A percentile compares a stretch with the other conserved stretches of the same genome.
These are phyloP conservation scores for Scleromitrula shiraiana DNA, from an alignment of 2,329 filamentous ascomycete species.

Conservation along the genomic window DNA sequence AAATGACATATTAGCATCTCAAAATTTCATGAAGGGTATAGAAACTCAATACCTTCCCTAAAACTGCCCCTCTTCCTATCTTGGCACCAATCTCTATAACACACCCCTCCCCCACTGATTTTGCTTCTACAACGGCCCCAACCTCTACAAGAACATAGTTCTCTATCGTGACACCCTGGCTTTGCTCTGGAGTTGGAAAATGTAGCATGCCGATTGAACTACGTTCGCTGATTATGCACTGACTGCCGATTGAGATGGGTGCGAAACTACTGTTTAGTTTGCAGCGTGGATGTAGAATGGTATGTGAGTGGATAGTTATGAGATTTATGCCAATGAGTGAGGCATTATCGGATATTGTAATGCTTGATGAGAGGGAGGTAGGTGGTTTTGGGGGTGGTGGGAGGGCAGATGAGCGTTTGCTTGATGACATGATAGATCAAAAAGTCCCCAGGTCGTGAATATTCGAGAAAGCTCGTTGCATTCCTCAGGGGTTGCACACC, in stretches of 20 bases:
- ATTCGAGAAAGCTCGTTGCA: not conserved
- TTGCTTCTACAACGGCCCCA: slow-evolving; percentile 49
- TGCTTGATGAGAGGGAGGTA: slow-evolving; percentile 50
- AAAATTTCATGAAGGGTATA: not conserved
- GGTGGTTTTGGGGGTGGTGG: slow-evolving; percentile 50
- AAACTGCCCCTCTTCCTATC: slow-evolving; percentile 50
- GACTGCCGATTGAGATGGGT: slow-evolving; percentile 71
- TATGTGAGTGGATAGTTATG: slow-evolving; percentile 70
- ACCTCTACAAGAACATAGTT: slow-evolving; percentile 57
- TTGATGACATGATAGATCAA: slow-evolving; percentile 23
- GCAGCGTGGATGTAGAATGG: slow-evolving; percentile 78
- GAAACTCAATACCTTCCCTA: slow-evolving; percentile 48
- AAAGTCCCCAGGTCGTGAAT: no score
- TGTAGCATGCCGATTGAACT: slow-evolving; percentile 45
- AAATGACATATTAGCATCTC: slow-evolving; percentile 12
- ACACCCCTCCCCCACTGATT: slow-evolving; percentile 42
- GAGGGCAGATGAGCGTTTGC: slow-evolving; percentile 38
- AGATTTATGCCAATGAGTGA: slow-evolving; percentile 63
- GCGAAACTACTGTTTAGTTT: slow-evolving; percentile 71
- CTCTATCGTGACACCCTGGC: slow-evolving; percentile 40
- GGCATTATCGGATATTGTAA: slow-evolving; percentile 56
- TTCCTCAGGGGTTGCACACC: not conserved
- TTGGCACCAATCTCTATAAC: slow-evolving; percentile 53
- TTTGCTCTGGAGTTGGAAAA: slow-evolving; percentile 16
- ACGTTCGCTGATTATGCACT: slow-evolving; percentile 74